These are phyloP conservation scores for Camelina laxa DNA, from an alignment of 345 rosid genomes.

Conservation along the genomic window DNA sequence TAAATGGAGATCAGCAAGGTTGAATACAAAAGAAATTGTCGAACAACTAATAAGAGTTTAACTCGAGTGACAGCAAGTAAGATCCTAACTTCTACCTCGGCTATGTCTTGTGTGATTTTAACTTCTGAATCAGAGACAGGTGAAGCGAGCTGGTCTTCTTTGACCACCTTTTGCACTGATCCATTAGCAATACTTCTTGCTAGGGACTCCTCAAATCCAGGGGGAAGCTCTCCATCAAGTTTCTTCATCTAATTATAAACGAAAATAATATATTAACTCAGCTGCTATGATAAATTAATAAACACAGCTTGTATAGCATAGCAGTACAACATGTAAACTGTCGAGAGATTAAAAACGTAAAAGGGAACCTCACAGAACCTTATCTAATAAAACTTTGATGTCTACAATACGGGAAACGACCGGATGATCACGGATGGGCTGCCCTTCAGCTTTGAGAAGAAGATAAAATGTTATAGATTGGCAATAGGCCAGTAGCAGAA, in stretches of 20 bases:
- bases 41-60: constrained; percentile 10
- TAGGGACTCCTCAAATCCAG: constrained; percentile 65
- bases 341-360: neutral
- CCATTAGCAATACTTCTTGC: constrained; percentile 40
- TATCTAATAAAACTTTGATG: constrained; percentile 71
- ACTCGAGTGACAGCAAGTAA: neutral
- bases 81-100: constrained; percentile 42
- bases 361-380: constrained; percentile 55
- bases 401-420: constrained; percentile 88
- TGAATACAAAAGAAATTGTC: constrained; percentile 19
- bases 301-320: neutral
- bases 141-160: constrained; percentile 39
- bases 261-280: neutral
- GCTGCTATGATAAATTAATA: constrained; percentile 2
- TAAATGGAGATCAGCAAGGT: constrained; percentile 1
- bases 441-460: constrained; percentile 94
- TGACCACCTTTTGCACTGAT: constrained; percentile 28
- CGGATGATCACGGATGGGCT: constrained; percentile 87
- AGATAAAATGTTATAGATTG: constrained; percentile 91
- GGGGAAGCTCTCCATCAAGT: constrained; percentile 70
- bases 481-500: constrained; percentile 76
- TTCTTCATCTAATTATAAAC: constrained; percentile 57
- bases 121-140: constrained; percentile 44
- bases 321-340: neutral
- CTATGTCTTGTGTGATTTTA: constrained; percentile 30